Evolutionary conservation across 2,329 filamentous ascomycete species (phyloP), one percentile per base, ranked within the genome.

Genomic region (Epichloe brachyelytri): DNA sequence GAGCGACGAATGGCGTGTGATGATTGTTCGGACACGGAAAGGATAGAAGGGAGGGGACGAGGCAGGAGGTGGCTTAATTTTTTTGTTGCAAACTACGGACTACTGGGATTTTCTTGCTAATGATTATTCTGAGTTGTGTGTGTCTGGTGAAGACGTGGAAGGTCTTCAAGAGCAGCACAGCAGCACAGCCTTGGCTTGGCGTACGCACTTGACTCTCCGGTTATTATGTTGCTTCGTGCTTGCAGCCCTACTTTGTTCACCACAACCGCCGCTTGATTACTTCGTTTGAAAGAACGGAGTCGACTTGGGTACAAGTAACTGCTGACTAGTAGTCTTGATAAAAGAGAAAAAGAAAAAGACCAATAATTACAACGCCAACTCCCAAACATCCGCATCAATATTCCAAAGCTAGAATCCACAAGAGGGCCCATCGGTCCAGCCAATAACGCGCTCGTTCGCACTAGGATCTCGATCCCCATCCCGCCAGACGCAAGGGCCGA

Each of bases 31-130:
- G 26, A 30, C 26, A 30, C 26, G 26, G 26, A 30, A 12, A 22
- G 8, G 30, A 38, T 48, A 26, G 17, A 38, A 48, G 34, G 46
- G 46, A 48, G 46, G 46, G 19, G 46, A 40, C 46, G 45, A 47
- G 45, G 26, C 15, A 26, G 22, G 5, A 38, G 14, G 36, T 38
- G 14, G 37, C 14, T 38, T 38, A 14, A 38, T 38, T 38, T 38
- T 7, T 3, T 38, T n/a, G 1, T 38, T 11, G 12, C 11, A 14
- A 15, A 26, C n/a, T n/a, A n/a, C n/a, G n/a, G n/a, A 38, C n/a
- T n/a, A n/a, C 14, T 15, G 4, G 12, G 36, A n/a, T 15, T 38
- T 30, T 3, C n/a, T 38, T 4, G n/a, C 17, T 5, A 10, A 40
- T 20, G 11, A 30, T 30, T 10, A 30, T 30, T 30, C 26, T 11